These are phyloP conservation scores for Collybiopsis luxurians DNA, from an alignment of 768 basidiomycete genomes.

Conservation along the genomic window DNA sequence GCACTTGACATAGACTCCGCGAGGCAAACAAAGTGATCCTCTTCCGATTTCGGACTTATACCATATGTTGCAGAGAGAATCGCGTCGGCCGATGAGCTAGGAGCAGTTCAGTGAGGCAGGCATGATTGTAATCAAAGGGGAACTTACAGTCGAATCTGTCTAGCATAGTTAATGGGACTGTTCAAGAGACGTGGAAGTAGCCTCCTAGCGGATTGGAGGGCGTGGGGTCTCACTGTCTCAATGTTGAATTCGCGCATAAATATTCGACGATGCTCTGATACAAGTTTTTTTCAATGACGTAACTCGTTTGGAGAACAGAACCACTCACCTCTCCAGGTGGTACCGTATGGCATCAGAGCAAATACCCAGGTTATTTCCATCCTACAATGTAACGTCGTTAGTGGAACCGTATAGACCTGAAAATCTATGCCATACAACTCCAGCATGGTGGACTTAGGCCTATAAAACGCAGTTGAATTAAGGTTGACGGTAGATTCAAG, in stretches of 20 bases:
- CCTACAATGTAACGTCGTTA: too few relatives aligned
- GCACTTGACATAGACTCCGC: neutral
- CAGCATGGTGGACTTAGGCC: neutral
- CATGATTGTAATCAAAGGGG: neutral
- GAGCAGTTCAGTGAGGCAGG: neutral
- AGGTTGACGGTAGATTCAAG: neutral
- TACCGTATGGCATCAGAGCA: neutral
- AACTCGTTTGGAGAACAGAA: neutral
- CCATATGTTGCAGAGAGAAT: conserved; percentile 1
- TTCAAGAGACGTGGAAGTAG: neutral
- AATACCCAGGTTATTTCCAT: neutral
- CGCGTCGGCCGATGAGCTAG: neutral
- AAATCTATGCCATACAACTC: neutral
- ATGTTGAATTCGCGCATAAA: neutral
- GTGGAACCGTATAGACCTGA: neutral
- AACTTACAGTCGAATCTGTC: neutral
- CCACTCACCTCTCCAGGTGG: neutral
- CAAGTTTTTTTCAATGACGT: neutral
- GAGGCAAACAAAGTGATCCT: neutral
- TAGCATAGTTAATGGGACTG: neutral
- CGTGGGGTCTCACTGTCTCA: neutral
- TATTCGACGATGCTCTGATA: neutral
- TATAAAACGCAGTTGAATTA: neutral
- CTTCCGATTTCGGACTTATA: neutral
- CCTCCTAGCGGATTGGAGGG: neutral